Evolutionary conservation across 2,329 filamentous ascomycete genomes (phyloP).

Genomic region (Aphanocladium album): DNA sequence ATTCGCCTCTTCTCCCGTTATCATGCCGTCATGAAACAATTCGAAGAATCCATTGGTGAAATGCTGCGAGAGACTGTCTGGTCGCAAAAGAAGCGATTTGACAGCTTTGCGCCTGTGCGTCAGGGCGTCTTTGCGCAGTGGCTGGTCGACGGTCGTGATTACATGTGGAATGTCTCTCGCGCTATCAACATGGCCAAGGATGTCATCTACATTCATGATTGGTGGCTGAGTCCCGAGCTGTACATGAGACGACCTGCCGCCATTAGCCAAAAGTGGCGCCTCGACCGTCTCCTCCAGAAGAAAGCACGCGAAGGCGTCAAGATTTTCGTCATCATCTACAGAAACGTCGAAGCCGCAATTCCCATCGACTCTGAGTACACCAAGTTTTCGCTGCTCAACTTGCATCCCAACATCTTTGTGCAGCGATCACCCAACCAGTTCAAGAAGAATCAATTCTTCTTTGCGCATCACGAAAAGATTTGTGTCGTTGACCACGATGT

Average conservation of each 20-base stretch:
- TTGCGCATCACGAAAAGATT: constrained; percentile 98
- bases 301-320: constrained; percentile 96
- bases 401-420: constrained; percentile 94
- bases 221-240: constrained; percentile 95
- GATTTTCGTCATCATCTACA: constrained; percentile 94
- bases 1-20: constrained; percentile 87
- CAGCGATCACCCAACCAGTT: constrained; percentile 96
- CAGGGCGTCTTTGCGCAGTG: constrained; percentile 86
- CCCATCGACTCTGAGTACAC: constrained; percentile 98
- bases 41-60: constrained; percentile 84
- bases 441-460: constrained; percentile 99
- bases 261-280: constrained; percentile 96
- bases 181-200: constrained; percentile 96
- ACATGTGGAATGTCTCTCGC: constrained; percentile 99
- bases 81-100: constrained; percentile 79
- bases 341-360: constrained; percentile 94
- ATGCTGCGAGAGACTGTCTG: constrained; percentile 82
- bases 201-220: constrained; percentile 98
- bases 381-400: constrained; percentile 89
- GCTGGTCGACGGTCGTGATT: constrained; percentile 93
- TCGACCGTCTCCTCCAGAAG: constrained; percentile 86
- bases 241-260: constrained; percentile 91
- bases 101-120: constrained; percentile 88
- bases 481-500: constrained; percentile 94
- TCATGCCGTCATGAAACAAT: constrained; percentile 83